Evolutionary conservation across 2,329 filamentous ascomycete genomes (phyloP).

Genomic region (Rhexocercosporidium sp.): DNA sequence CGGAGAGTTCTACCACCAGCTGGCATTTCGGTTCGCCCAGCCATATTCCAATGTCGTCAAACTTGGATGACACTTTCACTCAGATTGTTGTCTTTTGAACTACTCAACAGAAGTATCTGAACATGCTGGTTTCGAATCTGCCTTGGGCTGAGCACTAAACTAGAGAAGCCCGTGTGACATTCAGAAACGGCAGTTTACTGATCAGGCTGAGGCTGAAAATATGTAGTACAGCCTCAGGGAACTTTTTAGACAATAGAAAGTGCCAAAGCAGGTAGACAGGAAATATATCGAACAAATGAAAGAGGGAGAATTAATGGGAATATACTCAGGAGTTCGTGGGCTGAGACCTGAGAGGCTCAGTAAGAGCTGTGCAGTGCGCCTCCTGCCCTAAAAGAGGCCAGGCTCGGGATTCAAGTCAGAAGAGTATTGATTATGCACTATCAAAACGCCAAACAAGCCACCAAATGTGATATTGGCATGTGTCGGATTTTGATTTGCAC

Average conservation of each 20-base stretch:
- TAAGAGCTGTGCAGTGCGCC: background rate
- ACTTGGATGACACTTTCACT: background rate
- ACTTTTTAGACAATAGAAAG: background rate
- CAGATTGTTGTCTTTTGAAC: background rate
- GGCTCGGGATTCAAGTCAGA: background rate
- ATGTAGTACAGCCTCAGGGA: background rate
- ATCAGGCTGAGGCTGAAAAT: background rate
- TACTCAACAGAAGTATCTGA: background rate
- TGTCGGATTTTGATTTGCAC: conserved; percentile 1
- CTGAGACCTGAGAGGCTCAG: background rate
- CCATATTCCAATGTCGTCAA: conserved; percentile 4
- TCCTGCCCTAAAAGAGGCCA: background rate
- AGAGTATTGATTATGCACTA: background rate
- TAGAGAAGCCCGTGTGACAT: background rate
- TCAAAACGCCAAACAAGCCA: background rate
- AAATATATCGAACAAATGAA: background rate
- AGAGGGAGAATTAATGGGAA: background rate
- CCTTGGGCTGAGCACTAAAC: background rate
- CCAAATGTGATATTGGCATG: background rate
- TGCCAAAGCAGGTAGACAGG: background rate
- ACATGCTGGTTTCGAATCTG: background rate
- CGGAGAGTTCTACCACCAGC: conserved; percentile 8
- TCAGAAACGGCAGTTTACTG: background rate
- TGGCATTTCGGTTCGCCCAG: background rate
- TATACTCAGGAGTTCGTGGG: background rate